These are phyloP conservation scores for Acacia pycnantha DNA, from an alignment of 331 rosid species.

Conservation along the genomic window DNA sequence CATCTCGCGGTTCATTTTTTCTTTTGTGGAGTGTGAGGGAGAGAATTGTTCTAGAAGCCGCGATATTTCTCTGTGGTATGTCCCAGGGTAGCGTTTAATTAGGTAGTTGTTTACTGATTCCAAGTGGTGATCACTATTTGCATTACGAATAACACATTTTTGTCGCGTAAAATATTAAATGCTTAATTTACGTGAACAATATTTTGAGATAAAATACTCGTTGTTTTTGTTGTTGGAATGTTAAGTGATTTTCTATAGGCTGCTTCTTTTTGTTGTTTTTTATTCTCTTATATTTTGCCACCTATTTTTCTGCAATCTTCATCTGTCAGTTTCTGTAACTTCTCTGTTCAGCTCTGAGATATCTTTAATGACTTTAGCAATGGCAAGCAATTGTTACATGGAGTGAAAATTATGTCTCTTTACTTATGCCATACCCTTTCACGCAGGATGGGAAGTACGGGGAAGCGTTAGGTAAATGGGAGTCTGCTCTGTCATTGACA, in stretches of 20 bases:
- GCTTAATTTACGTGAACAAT: background rate
- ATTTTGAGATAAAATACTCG: background rate
- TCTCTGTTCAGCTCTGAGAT: background rate
- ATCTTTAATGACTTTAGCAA: background rate
- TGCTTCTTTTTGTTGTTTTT: background rate
- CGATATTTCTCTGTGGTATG: background rate
- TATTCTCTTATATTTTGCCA: background rate
- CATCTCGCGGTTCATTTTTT: background rate
- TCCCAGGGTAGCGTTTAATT: background rate
- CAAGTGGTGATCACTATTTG: background rate
- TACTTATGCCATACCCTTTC: slow-evolving; percentile 10
- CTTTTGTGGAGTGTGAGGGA: background rate
- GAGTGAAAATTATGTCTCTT: slow-evolving; percentile 10
- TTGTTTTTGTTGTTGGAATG: background rate
- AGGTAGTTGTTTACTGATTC: background rate
- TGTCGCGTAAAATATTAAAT: background rate
- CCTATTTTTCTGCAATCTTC: background rate
- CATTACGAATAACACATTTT: background rate
- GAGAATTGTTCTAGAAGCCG: background rate
- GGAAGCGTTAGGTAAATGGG: slow-evolving; percentile 93
- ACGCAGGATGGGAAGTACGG: slow-evolving; percentile 70
- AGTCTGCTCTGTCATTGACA: slow-evolving; percentile 70
- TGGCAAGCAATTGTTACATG: background rate
- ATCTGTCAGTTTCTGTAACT: background rate
- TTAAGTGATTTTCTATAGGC: background rate